Conservation (phyloP, 805 yeast genomes). For the Wickerhamomyces ciferrii region DNA sequence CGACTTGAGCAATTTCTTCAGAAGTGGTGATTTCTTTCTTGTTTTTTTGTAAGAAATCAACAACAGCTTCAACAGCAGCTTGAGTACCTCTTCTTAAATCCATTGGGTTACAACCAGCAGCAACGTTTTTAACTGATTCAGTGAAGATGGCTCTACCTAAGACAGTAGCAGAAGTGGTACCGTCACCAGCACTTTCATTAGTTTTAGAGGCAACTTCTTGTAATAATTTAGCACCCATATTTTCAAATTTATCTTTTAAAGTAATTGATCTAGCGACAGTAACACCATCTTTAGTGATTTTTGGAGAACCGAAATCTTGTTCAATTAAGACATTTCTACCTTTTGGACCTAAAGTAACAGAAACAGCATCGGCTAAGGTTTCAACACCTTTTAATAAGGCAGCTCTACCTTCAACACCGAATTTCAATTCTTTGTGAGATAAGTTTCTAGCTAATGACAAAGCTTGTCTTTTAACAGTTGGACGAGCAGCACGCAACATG, state of each 20-base stretch:
- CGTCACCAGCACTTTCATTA: constrained; percentile 97
- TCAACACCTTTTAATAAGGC: constrained; percentile 92
- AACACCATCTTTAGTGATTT: constrained; percentile 98
- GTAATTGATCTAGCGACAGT: constrained; percentile 88
- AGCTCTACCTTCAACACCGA: constrained; percentile 96
- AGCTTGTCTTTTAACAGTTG: background rate
- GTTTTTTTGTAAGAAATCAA: constrained; percentile 74
- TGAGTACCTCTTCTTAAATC: constrained; percentile 96
- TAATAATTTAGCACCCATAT: constrained; percentile 90
- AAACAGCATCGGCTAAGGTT: constrained; percentile 91
- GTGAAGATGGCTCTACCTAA: constrained; percentile 93
- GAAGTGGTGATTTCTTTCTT: constrained; percentile 91
- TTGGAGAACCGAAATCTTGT: constrained; percentile 95
- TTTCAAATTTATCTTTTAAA: constrained; percentile 86
- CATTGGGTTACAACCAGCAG: constrained; percentile 99
- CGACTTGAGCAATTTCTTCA: constrained; percentile 96
- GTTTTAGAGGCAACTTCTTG: constrained; percentile 98
- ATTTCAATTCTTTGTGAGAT: constrained; percentile 83
- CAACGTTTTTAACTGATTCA: constrained; percentile 93
- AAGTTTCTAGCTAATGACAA: constrained; percentile 14
- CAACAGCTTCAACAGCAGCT: constrained; percentile 93
- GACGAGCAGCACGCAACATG: constrained; percentile 1
- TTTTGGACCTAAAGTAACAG: constrained; percentile 95
- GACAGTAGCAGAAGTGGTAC: constrained; percentile 97
- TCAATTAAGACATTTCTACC: constrained; percentile 96